These are phyloP conservation scores for Gelatoporia subvermispora DNA, from an alignment of 768 basidiomycete genomes.

Conservation along the genomic window DNA sequence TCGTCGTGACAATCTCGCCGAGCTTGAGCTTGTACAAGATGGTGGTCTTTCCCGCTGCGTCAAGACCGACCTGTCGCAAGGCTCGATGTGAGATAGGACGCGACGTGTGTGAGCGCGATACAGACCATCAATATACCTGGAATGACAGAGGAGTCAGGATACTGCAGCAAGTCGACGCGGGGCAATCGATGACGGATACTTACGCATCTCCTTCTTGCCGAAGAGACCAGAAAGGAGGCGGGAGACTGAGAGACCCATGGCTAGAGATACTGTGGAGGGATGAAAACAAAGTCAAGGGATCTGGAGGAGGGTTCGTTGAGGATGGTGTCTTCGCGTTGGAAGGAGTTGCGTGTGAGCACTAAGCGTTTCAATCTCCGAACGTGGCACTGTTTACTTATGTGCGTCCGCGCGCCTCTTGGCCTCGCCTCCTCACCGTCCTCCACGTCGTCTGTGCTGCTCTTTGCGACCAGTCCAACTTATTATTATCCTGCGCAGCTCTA, in stretches of 20 bases:
- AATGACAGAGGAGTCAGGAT: conserved; percentile 23
- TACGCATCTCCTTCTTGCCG: conserved; percentile 99
- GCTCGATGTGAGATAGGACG: background rate
- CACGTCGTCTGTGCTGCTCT: too few species aligned
- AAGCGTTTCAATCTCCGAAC: conserved; percentile 20
- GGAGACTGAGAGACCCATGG: conserved; percentile 79
- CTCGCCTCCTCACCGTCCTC: too few species aligned
- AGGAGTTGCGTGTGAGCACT: conserved; percentile 12
- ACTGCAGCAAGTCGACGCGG: conserved; percentile 16
- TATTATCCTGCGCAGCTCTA: too few species aligned
- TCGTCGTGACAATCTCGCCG: conserved; percentile 99
- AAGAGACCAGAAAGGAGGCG: conserved; percentile 78
- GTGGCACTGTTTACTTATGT: conserved; percentile 10
- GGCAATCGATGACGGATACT: conserved; percentile 34
- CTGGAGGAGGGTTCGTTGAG: conserved; percentile 8
- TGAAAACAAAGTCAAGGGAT: conserved; percentile 1
- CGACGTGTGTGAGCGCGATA: conserved; percentile 1
- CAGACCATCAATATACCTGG: conserved; percentile 94
- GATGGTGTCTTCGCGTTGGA: conserved; percentile 12
- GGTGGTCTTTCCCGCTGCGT: conserved; percentile 97
- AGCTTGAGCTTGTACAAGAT: conserved; percentile 99
- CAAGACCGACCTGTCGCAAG: conserved; percentile 81
- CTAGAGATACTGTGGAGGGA: conserved; percentile 19
- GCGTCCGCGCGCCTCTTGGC: too few species aligned
- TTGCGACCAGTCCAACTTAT: too few species aligned